Percentiles rank a stretch among this genome's conserved stretches.
phyloP scores from a whole-genome alignment of 2,329 filamentous ascomycete species.

The Diplodia seriata region DNA sequence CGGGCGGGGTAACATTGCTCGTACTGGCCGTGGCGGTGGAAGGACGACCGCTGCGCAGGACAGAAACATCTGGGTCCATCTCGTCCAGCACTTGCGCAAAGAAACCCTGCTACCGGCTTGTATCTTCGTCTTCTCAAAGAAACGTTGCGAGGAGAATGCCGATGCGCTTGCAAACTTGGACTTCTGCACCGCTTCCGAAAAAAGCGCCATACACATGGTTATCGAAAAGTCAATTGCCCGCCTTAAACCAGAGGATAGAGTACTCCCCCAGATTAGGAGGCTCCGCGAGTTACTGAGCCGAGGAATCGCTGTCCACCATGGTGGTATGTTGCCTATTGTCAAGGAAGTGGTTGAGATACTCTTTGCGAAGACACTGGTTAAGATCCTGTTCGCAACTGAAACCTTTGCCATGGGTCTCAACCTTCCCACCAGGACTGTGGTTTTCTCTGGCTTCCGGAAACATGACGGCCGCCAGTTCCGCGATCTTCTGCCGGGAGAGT shows the following conservation, averaged over 20 bases:
- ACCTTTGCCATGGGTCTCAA: constrained; percentile 99
- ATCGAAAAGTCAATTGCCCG: constrained; percentile 94
- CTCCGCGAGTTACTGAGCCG: constrained; percentile 83
- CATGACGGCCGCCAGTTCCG: constrained; percentile 93
- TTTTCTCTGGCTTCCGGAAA: constrained; percentile 96
- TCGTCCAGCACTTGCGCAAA: constrained; percentile 90
- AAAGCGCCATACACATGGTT: constrained; percentile 96
- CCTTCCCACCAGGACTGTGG: constrained; percentile 91
- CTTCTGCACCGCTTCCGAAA: constrained; percentile 90
- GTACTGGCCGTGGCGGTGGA: constrained; percentile 82
- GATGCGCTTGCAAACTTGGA: constrained; percentile 94
- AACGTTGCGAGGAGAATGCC: constrained; percentile 95
- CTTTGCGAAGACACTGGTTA: constrained; percentile 93
- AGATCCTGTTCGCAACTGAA: constrained; percentile 96
- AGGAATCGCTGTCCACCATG: constrained; percentile 95
- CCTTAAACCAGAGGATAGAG: constrained; percentile 86
- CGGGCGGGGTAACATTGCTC: constrained; percentile 83
- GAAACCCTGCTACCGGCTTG: constrained; percentile 87
- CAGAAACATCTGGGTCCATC: constrained; percentile 94
- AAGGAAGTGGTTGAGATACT: constrained; percentile 98
- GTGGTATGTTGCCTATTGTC: constrained; percentile 91
- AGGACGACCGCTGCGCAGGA: constrained; percentile 91
- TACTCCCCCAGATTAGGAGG: constrained; percentile 89
- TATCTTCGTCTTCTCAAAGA: constrained; percentile 99
- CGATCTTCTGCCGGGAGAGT: constrained; percentile 91